These are phyloP conservation scores for Trypanosoma theileri DNA, from an alignment of 208 protist species.

Conservation along the genomic window DNA sequence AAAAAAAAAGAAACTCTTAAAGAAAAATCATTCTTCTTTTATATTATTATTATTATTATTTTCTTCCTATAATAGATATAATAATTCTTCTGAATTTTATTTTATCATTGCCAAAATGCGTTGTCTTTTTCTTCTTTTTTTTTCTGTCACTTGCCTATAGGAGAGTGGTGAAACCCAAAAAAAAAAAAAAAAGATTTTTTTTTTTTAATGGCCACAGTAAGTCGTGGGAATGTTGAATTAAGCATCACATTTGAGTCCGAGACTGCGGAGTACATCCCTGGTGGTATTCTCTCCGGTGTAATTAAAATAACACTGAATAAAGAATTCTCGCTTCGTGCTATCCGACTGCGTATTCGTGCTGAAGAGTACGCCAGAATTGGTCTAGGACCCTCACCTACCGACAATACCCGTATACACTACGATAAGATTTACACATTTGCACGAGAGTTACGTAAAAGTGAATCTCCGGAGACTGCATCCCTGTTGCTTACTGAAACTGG, in stretches of 20 bases:
- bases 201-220: conserved; percentile 2
- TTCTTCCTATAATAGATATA: no score
- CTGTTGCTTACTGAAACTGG: background rate
- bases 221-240: conserved; percentile 2
- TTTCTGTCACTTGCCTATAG: no score
- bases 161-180: no score
- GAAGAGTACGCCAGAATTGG: conserved; percentile 16
- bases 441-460: background rate
- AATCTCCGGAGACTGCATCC: background rate
- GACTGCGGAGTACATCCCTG: conserved; percentile 6
- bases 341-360: conserved; percentile 2
- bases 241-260: background rate
- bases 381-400: background rate
- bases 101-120: no score
- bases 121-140: no score
- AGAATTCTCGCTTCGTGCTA: background rate
- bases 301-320: conserved; percentile 14
- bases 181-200: no score
- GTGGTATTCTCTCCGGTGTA: conserved; percentile 11
- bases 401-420: conserved; percentile 14
- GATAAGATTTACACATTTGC: conserved; percentile 20
- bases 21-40: no score
- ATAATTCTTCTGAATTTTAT: no score
- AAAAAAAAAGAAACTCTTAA: no score
- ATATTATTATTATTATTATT: no score